Percentiles rank a stretch among this genome's conserved stretches.
Conservation (phyloP, 352 stramenopile genomes). For the Halophytophthora polymorphica region DNA sequence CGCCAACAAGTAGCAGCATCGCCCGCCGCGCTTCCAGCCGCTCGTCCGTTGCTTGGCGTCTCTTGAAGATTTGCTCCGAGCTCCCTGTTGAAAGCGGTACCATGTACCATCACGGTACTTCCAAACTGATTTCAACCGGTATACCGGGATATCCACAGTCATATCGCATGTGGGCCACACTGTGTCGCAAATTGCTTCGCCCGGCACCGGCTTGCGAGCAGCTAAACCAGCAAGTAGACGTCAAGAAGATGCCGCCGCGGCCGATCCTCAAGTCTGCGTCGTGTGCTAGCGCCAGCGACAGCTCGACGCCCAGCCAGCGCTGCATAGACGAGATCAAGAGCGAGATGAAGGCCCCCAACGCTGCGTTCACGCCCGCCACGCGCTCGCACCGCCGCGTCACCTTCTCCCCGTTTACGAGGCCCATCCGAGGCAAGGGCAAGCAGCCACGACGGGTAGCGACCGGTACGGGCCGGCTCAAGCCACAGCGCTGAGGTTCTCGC, state of each 20-base stretch:
- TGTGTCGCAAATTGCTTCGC: no score
- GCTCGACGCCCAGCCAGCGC: slow-evolving; percentile 10
- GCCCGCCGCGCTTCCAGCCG: slow-evolving; percentile 10
- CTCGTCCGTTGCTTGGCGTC: no score
- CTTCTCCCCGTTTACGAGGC: slow-evolving; percentile 76
- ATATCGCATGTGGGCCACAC: slow-evolving; percentile 1
- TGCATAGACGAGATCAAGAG: slow-evolving; percentile 16
- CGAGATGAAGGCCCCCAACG: slow-evolving; percentile 5
- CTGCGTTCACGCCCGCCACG: slow-evolving; percentile 26
- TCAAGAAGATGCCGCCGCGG: slow-evolving; percentile 31
- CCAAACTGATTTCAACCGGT: background rate
- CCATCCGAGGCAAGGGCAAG: slow-evolving; percentile 18
- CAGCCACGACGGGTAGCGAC: slow-evolving; percentile 3
- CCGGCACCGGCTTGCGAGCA: background rate
- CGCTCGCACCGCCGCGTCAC: slow-evolving; percentile 45
- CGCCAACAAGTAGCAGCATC: slow-evolving; percentile 12
- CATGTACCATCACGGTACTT: no score
- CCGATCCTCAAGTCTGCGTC: slow-evolving; percentile 67
- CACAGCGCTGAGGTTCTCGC: no score
- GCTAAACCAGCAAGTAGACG: background rate
- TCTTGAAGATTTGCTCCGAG: no score
- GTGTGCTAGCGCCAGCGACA: slow-evolving; percentile 8
- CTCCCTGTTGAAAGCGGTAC: no score
- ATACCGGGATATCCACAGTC: background rate
- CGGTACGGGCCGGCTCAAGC: no score